A percentile compares a stretch with the other conserved stretches of the same genome.
These are phyloP conservation scores for Didymella exigua DNA, from an alignment of 2,329 filamentous ascomycete genomes.

Conservation along the genomic window DNA sequence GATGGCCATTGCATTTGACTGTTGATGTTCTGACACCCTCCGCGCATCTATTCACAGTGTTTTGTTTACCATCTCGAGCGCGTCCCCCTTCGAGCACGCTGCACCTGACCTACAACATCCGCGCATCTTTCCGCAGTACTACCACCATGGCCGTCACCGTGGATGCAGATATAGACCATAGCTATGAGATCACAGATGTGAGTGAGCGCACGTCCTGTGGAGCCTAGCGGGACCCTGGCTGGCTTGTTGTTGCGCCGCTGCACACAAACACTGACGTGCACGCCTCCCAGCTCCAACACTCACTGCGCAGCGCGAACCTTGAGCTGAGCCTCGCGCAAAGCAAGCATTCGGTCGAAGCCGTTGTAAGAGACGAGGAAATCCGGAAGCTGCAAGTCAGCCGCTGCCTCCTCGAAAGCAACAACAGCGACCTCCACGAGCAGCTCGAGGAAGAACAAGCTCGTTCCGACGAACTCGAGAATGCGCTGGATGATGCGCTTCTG, in stretches of 20 bases:
- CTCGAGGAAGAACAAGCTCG: conserved; percentile 65
- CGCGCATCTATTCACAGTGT: conserved; percentile 21
- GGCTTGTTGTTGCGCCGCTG: conserved; percentile 6
- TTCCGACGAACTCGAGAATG: conserved; percentile 60
- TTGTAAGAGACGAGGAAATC: conserved; percentile 76
- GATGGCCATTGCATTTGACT: not conserved
- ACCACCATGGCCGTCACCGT: conserved; percentile 34
- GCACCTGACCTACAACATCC: conserved; percentile 18
- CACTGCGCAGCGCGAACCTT: conserved; percentile 60
- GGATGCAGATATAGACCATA: conserved; percentile 35
- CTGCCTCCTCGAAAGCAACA: conserved; percentile 74
- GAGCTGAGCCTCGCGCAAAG: conserved; percentile 73
- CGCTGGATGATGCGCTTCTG: conserved; percentile 55
- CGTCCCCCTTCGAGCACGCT: conserved; percentile 35
- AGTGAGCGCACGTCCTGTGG: conserved; percentile 21
- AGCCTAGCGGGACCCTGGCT: conserved; percentile 8
- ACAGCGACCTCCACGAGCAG: conserved; percentile 68
- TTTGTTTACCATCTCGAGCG: conserved; percentile 40
- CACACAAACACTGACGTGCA: conserved; percentile 21
- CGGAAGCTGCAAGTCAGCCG: conserved; percentile 70
- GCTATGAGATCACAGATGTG: conserved; percentile 45
- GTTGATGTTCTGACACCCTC: conserved; percentile 2
- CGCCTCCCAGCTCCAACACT: conserved; percentile 52
- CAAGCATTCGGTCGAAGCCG: conserved; percentile 67
- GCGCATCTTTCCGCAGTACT: conserved; percentile 29